Evolutionary conservation across 2,329 filamentous ascomycete genomes (phyloP).

Genomic region (Xylariaceae sp.): DNA sequence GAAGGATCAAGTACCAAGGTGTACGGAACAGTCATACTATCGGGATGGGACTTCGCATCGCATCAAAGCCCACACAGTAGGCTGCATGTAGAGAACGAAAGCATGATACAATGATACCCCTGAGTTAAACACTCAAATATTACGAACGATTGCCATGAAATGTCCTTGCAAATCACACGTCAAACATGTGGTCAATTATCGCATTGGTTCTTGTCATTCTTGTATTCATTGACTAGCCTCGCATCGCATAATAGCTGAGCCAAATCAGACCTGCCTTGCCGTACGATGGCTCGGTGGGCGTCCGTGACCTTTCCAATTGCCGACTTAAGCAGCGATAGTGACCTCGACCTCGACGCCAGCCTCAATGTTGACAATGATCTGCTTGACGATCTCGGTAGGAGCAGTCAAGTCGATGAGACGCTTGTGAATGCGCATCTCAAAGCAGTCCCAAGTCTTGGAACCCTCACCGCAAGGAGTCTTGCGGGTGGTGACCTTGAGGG

Average conservation of each 20-base stretch:
- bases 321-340: constrained; percentile 74
- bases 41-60: not conserved
- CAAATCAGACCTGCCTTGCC: too few relatives aligned
- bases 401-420: constrained; percentile 95
- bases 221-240: too few relatives aligned
- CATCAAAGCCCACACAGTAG: not conserved
- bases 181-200: too few relatives aligned
- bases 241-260: too few relatives aligned
- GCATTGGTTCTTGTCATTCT: too few relatives aligned
- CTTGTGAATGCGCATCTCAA: constrained; percentile 99
- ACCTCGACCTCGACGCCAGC: constrained; percentile 91
- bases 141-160: too few relatives aligned
- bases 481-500: constrained; percentile 91
- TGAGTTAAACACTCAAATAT: not conserved
- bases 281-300: not conserved
- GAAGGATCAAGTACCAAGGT: constrained; percentile 1
- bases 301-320: constrained; percentile 3
- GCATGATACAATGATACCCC: too few relatives aligned
- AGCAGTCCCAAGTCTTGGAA: constrained; percentile 99
- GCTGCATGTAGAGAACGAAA: too few relatives aligned
- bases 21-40: too few relatives aligned
- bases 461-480: constrained; percentile 99
- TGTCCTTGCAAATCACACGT: too few relatives aligned
- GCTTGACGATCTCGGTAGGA: constrained; percentile 95
- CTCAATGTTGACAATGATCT: constrained; percentile 95